phyloP scores from a whole-genome alignment of 1,284 basidiomycete genomes.

The Trametes versicolor region DNA sequence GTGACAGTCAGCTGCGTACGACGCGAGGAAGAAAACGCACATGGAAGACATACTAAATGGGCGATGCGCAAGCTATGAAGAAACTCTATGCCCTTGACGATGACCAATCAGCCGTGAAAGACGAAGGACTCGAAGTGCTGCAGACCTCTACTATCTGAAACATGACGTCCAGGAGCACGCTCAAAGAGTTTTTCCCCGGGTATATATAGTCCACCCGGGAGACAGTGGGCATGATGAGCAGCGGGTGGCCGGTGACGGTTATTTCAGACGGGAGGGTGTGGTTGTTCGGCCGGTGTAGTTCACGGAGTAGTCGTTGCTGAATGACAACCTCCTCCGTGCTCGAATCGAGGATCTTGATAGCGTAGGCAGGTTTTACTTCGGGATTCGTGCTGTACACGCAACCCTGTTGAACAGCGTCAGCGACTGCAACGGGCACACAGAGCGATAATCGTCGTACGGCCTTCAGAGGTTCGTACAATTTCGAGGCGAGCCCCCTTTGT shows the following conservation, averaged over 20 bases:
- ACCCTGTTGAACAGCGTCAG: neutral
- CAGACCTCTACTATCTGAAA: neutral
- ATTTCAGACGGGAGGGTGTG: neutral
- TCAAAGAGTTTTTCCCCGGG: neutral
- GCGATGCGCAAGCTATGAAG: conserved; percentile 7
- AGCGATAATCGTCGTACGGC: neutral
- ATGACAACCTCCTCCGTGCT: neutral
- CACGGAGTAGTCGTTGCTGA: neutral
- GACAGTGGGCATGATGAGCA: neutral
- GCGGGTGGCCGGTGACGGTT: neutral
- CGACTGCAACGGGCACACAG: neutral
- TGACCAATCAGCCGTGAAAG: neutral
- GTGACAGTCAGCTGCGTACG: too few relatives aligned
- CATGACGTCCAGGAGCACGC: neutral
- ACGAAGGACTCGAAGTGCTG: too few relatives aligned
- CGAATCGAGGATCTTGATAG: neutral
- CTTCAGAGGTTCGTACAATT: neutral
- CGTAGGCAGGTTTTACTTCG: neutral
- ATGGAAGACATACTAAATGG: conserved; percentile 9
- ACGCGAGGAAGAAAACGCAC: too few relatives aligned
- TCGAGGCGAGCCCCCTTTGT: neutral
- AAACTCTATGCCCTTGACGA: conserved; percentile 10
- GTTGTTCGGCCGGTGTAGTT: neutral
- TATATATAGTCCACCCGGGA: neutral
- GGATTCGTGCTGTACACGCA: neutral